Percentiles rank a stretch among this genome's conserved stretches.
phyloP scores from a whole-genome alignment of 164 flowering plant genomes.

The Umbellularia californica region DNA sequence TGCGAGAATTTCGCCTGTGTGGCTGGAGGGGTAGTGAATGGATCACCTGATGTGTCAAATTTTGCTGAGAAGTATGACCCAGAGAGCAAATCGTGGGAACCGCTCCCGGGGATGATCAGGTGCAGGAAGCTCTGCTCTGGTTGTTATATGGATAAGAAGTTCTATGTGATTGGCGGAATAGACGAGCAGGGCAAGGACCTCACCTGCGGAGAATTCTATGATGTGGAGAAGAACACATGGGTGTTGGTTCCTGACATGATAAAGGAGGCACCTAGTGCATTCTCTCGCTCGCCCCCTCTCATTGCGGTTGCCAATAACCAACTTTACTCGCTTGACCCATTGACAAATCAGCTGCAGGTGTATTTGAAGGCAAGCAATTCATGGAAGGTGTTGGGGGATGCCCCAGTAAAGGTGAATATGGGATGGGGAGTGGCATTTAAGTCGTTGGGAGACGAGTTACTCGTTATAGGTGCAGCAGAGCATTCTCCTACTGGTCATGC shows the following conservation, averaged over 20 bases:
- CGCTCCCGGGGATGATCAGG: conserved; percentile 51
- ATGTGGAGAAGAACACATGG: conserved; percentile 46
- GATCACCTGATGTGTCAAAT: conserved; percentile 28
- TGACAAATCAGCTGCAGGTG: conserved; percentile 55
- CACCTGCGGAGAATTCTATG: conserved; percentile 64
- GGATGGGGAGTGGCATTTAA: conserved; percentile 97
- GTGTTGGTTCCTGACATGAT: conserved; percentile 58
- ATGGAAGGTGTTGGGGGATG: conserved; percentile 65
- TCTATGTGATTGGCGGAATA: conserved; percentile 72
- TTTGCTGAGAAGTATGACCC: conserved; percentile 62
- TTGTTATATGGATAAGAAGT: conserved; percentile 63
- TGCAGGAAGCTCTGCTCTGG: conserved; percentile 62
- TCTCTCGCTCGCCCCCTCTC: conserved; percentile 68
- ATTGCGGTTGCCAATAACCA: conserved; percentile 72
- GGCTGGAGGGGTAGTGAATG: conserved; percentile 64
- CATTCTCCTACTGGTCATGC: conserved; percentile 28
- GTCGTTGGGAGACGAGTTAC: conserved; percentile 63
- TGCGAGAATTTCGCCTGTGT: conserved; percentile 57
- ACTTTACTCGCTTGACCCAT: conserved; percentile 61
- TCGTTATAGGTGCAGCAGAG: conserved; percentile 57
- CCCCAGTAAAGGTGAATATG: conserved; percentile 57
- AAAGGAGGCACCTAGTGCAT: conserved; percentile 30
- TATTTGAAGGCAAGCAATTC: conserved; percentile 52
- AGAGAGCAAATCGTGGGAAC: conserved; percentile 43
- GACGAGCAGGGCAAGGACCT: conserved; percentile 29